Evolutionary conservation across 2,329 filamentous ascomycete species (phyloP), one percentile per base, ranked within the genome.

Genomic region (Cordyceps cicadae): DNA sequence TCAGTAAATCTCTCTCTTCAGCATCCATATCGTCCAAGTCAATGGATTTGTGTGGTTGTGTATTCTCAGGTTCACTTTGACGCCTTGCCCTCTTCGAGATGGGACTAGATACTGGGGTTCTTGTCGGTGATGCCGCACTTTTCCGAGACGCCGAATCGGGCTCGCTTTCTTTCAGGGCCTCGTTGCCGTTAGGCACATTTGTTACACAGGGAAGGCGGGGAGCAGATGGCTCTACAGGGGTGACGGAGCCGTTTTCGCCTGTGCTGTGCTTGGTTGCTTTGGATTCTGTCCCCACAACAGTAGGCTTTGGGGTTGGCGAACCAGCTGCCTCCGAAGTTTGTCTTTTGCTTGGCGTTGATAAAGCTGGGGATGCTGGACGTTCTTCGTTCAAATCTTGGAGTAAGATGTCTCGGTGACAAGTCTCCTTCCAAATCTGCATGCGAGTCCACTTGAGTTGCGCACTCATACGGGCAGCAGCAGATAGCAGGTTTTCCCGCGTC

Each of bases 371-470:
- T 49, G 60, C 65, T 39, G 69, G 68, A 34, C 65, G 63, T 50
- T 96, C 92, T 66, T 96, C 90, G 59, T 93, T 88, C 9, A 97
- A 77, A 70, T 99, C 94, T 73, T 92, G 82, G 5, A 86, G 79
- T 21, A 99, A 77, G 63, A 97, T 92, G 67, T 97, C 93, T 48
- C 88, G 87, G 72, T 99, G 92, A 65, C 92, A 97, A 69, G 86
- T 93, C 67, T 93, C 83, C 59, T 87, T 89, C 91, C 92, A 97
- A 21, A 97, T 94, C 66, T 96, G 91, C 71, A 95, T 88, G 63
- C 93, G 83, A n/a, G 88, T 87, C 93, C 93, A 97, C 71, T 94
- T 96, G 63, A 99, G 76, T 70, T 93, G 92, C 3, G 91, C 91
- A 60, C 92, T 87, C 75, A 96, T 87, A 8, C 88, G 86, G 6